Percentiles rank a stretch among this genome's conserved stretches.
These are phyloP conservation scores for Hanseniaspora sp. DNA, from an alignment of 1,139 yeast species.

Conservation along the genomic window DNA sequence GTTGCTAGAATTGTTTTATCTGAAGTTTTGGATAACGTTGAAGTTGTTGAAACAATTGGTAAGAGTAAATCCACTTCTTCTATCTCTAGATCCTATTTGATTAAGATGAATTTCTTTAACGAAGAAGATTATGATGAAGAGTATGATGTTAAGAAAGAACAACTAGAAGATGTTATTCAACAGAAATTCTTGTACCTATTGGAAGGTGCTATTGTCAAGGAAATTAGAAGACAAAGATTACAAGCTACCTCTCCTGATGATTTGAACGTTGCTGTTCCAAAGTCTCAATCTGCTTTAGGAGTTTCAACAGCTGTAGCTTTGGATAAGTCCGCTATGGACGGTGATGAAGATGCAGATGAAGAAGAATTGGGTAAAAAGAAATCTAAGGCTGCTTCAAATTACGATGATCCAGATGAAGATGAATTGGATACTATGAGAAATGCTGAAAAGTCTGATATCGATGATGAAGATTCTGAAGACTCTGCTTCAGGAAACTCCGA, in stretches of 20 bases:
- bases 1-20: constrained; percentile 76
- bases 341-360: constrained; percentile 54
- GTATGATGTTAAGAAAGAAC: constrained; percentile 74
- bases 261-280: constrained; percentile 65
- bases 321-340: constrained; percentile 19
- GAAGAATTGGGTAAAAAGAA: constrained; percentile 52
- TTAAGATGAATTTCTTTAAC: constrained; percentile 66
- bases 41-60: constrained; percentile 81
- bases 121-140: constrained; percentile 70
- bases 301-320: constrained; percentile 26
- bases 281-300: constrained; percentile 39
- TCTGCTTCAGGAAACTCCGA: constrained; percentile 33
- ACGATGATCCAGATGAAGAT: constrained; percentile 90
- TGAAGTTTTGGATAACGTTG: constrained; percentile 76
- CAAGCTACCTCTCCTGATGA: constrained; percentile 44
- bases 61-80: constrained; percentile 38
- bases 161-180: constrained; percentile 61
- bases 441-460: constrained; percentile 66
- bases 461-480: constrained; percentile 36
- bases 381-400: constrained; percentile 77
- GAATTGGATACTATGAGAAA: constrained; percentile 77
- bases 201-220: constrained; percentile 65
- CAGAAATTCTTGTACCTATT: constrained; percentile 55
- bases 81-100: constrained; percentile 61
- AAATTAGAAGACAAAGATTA: constrained; percentile 69